A percentile compares a stretch with the other conserved stretches of the same genome.
phyloP scores from a whole-genome alignment of 768 basidiomycete genomes.

The Leccinum arenicola region DNA sequence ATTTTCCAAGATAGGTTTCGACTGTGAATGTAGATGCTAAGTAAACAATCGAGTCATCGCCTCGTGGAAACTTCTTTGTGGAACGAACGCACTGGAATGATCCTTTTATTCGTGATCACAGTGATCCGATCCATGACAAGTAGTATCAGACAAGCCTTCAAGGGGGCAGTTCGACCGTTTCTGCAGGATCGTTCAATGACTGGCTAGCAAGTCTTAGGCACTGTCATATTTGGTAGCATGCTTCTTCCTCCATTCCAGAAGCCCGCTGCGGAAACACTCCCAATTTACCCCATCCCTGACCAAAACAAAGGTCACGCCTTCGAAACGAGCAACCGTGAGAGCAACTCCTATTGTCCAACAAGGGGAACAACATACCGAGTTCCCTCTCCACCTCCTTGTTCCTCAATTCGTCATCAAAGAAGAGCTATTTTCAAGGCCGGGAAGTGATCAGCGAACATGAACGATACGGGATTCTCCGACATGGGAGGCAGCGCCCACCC shows the following conservation, averaged over 20 bases:
- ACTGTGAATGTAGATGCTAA: background rate
- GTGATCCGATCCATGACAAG: background rate
- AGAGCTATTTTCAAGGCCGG: slow-evolving; percentile 38
- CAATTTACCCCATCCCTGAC: slow-evolving; percentile 60
- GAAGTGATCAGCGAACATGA: background rate
- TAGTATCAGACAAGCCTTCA: background rate
- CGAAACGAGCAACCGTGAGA: background rate
- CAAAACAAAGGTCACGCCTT: slow-evolving; percentile 82
- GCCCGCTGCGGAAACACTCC: slow-evolving; percentile 65
- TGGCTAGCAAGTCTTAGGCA: slow-evolving; percentile 7
- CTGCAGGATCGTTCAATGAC: background rate
- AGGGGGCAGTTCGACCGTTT: background rate
- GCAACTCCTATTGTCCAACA: background rate
- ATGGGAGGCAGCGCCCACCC: slow-evolving; percentile 3
- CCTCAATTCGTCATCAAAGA: slow-evolving; percentile 70
- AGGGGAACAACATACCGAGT: slow-evolving; percentile 39
- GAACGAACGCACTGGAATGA: slow-evolving; percentile 8
- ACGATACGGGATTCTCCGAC: background rate
- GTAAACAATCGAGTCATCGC: background rate
- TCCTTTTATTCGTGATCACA: background rate
- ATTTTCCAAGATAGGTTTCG: slow-evolving; percentile 12
- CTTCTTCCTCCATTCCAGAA: slow-evolving; percentile 64
- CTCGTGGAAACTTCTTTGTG: background rate
- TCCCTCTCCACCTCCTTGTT: slow-evolving; percentile 49
- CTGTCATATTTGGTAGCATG: slow-evolving; percentile 24